Evolutionary conservation across 2,329 filamentous ascomycete genomes (phyloP).

Genomic region (Cercospora zeina): DNA sequence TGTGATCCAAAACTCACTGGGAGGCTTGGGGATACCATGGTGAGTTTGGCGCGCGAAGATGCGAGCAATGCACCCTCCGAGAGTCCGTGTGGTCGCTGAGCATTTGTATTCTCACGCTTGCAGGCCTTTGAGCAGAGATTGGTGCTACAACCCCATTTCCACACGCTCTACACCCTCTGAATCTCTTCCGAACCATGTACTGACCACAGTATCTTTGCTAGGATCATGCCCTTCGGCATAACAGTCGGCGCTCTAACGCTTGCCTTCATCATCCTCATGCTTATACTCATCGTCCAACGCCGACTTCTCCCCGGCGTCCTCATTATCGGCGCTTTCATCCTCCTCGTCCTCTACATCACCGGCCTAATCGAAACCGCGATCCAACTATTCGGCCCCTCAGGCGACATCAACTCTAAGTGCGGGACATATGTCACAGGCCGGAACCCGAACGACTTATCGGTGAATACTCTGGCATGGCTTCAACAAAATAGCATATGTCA

Average conservation of each 20-base stretch:
- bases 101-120: background rate
- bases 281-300: conserved; percentile 57
- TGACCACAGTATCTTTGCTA: conserved; percentile 36
- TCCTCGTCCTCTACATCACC: conserved; percentile 62
- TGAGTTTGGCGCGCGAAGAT: conserved; percentile 40
- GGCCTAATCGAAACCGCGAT: conserved; percentile 64
- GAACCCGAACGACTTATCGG: conserved; percentile 49
- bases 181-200: background rate
- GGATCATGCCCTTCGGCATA: conserved; percentile 66
- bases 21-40: conserved; percentile 60
- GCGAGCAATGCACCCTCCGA: conserved; percentile 2
- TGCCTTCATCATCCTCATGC: conserved; percentile 59
- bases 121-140: conserved; percentile 17
- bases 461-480: conserved; percentile 62
- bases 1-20: conserved; percentile 57
- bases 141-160: conserved; percentile 8
- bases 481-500: conserved; percentile 64
- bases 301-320: conserved; percentile 61
- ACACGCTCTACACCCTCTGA: background rate
- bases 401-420: conserved; percentile 61
- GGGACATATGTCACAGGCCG: conserved; percentile 58
- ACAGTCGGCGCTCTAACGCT: conserved; percentile 58
- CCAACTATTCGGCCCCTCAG: conserved; percentile 59
- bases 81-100: conserved; percentile 9
- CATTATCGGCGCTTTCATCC: conserved; percentile 61